Base-by-base conservation (phyloP, 2,329 filamentous ascomycete species). In the Hypoxylon sp. region DNA sequence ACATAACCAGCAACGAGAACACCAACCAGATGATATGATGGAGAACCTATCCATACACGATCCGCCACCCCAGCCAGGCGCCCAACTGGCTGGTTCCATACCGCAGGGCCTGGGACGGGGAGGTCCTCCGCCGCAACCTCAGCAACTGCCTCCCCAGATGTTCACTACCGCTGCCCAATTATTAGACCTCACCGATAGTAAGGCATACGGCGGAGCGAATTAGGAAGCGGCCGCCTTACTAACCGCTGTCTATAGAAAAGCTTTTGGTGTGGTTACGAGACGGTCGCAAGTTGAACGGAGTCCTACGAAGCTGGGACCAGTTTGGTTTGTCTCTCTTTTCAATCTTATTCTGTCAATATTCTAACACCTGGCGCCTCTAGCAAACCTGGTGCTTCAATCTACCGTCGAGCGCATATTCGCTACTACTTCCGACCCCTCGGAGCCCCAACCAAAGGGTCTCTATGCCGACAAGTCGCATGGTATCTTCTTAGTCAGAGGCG, bases 81-180 rank as follows among this genome's bases (percentile, higher is more conserved):
- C 78, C 19, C 63, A 53, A 67, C 79, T 78, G 61, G 79, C 78
- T 68, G 80, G 79, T 64, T 75, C 76, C 69, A 70, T 73, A 53
- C 64, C 75, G 19, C 77, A 75, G 63, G 75, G 74, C 30, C 68
- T 77, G 34, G 77, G 75, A 19, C 69, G 60, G 17, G 70, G 70
- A 34, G 75, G 70, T 61, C 75, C 70, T 68, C 75, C 75, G 30
- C 86, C 88, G 53, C 80, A 83, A 60, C 82, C 84, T 51, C 81
- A 85, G 70, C 91, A 93, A 80, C 84, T 95, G 41, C 93, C 93
- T 13, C 94, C 94, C 65, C 95, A 99, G 84, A 98, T 98, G 91
- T 99, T 99, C 83, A 97, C 96, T 17, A 99, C 96, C 32, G 96
- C 96, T 32, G 94, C 96, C 60, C 96, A 98, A 84, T 85, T 99